A percentile compares a stretch with the other conserved stretches of the same genome.
Evolutionary conservation across 2,329 filamentous ascomycete genomes (phyloP).

Genomic region (Ascomycota sp.): DNA sequence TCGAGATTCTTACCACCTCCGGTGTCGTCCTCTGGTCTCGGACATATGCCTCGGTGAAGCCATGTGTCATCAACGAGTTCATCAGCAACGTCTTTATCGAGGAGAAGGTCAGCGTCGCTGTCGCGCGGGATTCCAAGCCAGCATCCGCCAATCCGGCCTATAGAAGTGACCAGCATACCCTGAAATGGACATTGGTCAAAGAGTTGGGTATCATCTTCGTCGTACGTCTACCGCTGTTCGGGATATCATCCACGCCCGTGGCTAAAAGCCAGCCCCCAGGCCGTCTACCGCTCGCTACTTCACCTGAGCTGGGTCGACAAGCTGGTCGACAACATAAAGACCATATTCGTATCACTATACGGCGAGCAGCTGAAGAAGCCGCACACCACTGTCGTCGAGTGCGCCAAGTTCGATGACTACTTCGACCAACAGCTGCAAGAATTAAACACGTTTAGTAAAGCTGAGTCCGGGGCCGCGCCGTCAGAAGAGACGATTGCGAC

Average conservation of each 20-base stretch:
- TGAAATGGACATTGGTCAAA: slow-evolving; percentile 85
- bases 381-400: slow-evolving; percentile 57
- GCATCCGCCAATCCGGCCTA: slow-evolving; percentile 49
- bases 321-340: slow-evolving; percentile 82
- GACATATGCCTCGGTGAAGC: slow-evolving; percentile 57
- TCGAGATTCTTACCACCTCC: slow-evolving; percentile 87
- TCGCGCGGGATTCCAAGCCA: slow-evolving; percentile 35
- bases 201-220: slow-evolving; percentile 91
- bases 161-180: slow-evolving; percentile 75
- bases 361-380: slow-evolving; percentile 66
- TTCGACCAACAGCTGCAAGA: slow-evolving; percentile 84
- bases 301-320: slow-evolving; percentile 95
- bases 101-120: slow-evolving; percentile 48
- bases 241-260: background rate
- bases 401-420: slow-evolving; percentile 65
- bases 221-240: slow-evolving; percentile 21
- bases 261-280: slow-evolving; percentile 26
- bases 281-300: slow-evolving; percentile 85
- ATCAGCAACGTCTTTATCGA: slow-evolving; percentile 96
- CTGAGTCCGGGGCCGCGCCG: slow-evolving; percentile 7
- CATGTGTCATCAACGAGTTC: slow-evolving; percentile 74
- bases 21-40: slow-evolving; percentile 94
- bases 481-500: slow-evolving; percentile 14
- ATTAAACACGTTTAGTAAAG: slow-evolving; percentile 35
- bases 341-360: slow-evolving; percentile 78